Evolutionary conservation across 768 basidiomycete species (phyloP), one percentile per base, ranked within the genome.

Genomic region (Amanita pseudoporphyria): DNA sequence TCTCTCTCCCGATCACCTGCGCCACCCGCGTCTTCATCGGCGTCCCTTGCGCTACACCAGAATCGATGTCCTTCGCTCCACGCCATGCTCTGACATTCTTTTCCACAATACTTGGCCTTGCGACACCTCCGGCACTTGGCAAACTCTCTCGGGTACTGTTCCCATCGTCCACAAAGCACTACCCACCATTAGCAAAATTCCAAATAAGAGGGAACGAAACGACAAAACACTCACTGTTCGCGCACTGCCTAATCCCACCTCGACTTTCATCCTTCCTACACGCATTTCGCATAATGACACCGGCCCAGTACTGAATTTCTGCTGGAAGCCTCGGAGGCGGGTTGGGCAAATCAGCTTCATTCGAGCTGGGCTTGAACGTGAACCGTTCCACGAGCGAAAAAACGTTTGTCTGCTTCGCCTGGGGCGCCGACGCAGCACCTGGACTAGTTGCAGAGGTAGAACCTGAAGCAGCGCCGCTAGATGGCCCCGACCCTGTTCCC

Each of bases 231-330:
- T 64, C 55, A 88, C 86, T 97, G 62, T 96, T 96, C 0, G 96
- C 96, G 71, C 96, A 99, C 65, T 98, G 96, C 49, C 96, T 68
- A 54, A 97, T 93, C 9, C 96, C 96, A 46, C 93, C 93, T 31
- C 84, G 70, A 43, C 75, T 81, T 54, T 98, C 95, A 58, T 98
- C 96, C 70, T 99, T 98, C 62, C 95, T 73, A 67, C 96, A 99
- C 10, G 96, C 96, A 64, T 99, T 99, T 46, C 96, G 78, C 96
- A 98, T 99, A 60, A 98, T 96, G n/a, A 97, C 95, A 2, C 93
- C 92, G 0, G 95, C 96, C 96, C 96, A 98, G 59, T 97, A 96
- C 65, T 96, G 91, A 19, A 99, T 95, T 63, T 98, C 95, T 9
- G 76, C 71, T 0, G 93, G 91, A 6, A 93, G 68, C 42, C 80